phyloP scores from a whole-genome alignment of 768 basidiomycete genomes.

The Lactarius hengduanensis region DNA sequence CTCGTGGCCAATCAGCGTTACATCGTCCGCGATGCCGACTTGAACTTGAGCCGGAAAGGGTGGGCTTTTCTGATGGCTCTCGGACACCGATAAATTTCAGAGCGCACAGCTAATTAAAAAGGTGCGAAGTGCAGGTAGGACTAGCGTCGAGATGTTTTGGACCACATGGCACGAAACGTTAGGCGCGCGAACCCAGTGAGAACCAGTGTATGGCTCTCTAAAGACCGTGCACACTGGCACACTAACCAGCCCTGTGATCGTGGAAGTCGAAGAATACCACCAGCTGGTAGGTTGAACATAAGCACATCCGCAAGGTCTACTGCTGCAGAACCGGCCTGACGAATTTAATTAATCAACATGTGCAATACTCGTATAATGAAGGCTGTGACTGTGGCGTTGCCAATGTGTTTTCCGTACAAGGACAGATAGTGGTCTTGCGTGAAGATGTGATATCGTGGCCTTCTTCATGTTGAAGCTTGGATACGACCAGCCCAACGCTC shows the following conservation, averaged over 20 bases:
- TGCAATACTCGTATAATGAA: not conserved
- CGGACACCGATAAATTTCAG: not conserved
- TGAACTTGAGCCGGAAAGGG: not conserved
- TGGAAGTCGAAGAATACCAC: not conserved
- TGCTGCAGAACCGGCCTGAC: too few relatives aligned
- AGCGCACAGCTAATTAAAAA: not conserved
- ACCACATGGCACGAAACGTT: not conserved
- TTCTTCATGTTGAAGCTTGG: not conserved
- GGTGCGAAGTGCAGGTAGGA: not conserved
- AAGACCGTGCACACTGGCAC: not conserved
- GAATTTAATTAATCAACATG: constrained; percentile 6
- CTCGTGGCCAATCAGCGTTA: constrained; percentile 5
- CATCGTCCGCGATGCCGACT: not conserved
- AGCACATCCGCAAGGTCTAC: not conserved
- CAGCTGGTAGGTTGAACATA: not conserved
- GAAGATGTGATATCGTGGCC: not conserved
- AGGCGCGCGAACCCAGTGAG: not conserved
- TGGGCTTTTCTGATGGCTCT: not conserved
- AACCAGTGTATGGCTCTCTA: not conserved
- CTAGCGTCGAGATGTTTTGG: not conserved
- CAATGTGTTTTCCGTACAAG: not conserved
- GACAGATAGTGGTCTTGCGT: not conserved
- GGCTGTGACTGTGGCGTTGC: not conserved
- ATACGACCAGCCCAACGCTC: not conserved
- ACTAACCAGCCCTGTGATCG: too few relatives aligned